phyloP scores from a whole-genome alignment of 495 filamentous ascomycete species.

The Cryomyces antarcticus region DNA sequence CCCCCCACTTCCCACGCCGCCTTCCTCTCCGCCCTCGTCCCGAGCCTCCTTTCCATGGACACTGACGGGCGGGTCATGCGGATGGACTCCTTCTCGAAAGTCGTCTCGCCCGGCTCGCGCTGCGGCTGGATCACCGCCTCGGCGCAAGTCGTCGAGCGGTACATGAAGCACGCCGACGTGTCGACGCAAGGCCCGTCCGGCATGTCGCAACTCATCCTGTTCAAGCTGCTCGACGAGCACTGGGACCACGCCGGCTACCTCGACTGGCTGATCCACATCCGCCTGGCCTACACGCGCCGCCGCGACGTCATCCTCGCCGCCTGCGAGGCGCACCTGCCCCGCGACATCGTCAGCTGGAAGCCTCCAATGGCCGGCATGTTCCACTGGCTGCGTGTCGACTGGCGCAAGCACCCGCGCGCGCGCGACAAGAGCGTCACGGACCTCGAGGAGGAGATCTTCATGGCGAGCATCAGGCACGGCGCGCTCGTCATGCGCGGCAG shows the following conservation, averaged over 20 bases:
- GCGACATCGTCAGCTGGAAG: slow-evolving; percentile 61
- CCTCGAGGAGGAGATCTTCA: slow-evolving; percentile 76
- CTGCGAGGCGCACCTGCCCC: slow-evolving; percentile 61
- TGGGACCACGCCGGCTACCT: slow-evolving; percentile 92
- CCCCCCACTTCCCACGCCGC: slow-evolving; percentile 34
- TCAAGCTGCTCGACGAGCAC: slow-evolving; percentile 75
- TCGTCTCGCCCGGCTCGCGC: slow-evolving; percentile 39
- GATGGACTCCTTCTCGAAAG: slow-evolving; percentile 50
- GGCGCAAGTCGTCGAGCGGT: slow-evolving; percentile 65
- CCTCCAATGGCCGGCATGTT: slow-evolving; percentile 92
- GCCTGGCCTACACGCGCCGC: slow-evolving; percentile 63
- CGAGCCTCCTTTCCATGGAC: slow-evolving; percentile 41
- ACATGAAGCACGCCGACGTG: slow-evolving; percentile 54
- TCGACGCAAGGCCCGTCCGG: slow-evolving; percentile 70
- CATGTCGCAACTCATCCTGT: slow-evolving; percentile 60
- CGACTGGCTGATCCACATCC: slow-evolving; percentile 69
- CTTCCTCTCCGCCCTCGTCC: slow-evolving; percentile 39
- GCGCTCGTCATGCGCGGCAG: slow-evolving; percentile 64
- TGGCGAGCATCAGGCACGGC: slow-evolving; percentile 42
- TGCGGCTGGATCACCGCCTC: slow-evolving; percentile 52
- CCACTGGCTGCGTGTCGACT: slow-evolving; percentile 72
- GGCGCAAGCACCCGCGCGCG: slow-evolving; percentile 41
- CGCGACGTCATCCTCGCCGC: slow-evolving; percentile 60
- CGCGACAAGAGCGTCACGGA: slow-evolving; percentile 29
- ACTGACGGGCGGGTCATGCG: slow-evolving; percentile 47